phyloP scores from a whole-genome alignment of 257 asterid genomes.

The Eucommia ulmoides region DNA sequence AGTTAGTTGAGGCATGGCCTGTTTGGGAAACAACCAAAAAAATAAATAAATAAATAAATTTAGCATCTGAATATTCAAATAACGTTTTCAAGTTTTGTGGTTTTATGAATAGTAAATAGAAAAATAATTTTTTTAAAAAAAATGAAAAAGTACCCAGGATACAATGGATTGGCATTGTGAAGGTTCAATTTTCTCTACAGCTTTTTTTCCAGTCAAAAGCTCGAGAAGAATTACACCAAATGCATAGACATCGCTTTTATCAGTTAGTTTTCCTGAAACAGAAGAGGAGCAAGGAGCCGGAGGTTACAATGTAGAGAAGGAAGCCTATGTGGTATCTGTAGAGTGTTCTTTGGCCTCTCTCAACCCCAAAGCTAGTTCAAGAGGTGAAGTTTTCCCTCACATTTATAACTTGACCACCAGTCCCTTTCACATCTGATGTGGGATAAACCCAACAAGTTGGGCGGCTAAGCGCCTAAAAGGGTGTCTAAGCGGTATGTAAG shows the following conservation, averaged over 20 bases:
- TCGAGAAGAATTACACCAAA: slow-evolving; percentile 88
- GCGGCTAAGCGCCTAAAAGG: too few relatives aligned
- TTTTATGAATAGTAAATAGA: not conserved
- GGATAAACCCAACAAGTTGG: too few relatives aligned
- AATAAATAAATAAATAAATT: too few relatives aligned
- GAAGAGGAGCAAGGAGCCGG: not conserved
- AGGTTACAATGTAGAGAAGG: not conserved
- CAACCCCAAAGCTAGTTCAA: not conserved
- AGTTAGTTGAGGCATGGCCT: slow-evolving; percentile 96
- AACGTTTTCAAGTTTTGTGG: too few relatives aligned
- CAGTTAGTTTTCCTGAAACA: slow-evolving; percentile 73
- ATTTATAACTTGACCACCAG: not conserved
- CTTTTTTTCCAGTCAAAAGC: slow-evolving; percentile 78
- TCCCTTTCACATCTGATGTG: too few relatives aligned
- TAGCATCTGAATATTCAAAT: too few relatives aligned
- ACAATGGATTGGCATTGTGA: slow-evolving; percentile 74
- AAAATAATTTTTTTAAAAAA: not conserved
- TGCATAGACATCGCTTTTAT: slow-evolving; percentile 90
- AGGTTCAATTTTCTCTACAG: slow-evolving; percentile 62
- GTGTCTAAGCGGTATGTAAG: too few relatives aligned
- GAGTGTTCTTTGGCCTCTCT: not conserved
- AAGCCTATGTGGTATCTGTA: not conserved
- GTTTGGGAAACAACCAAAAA: slow-evolving; percentile 20
- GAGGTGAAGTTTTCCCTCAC: not conserved
- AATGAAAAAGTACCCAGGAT: slow-evolving; percentile 49